Evolutionary conservation across 805 yeast species (phyloP).

Genomic region (Candida namnaoensis): DNA sequence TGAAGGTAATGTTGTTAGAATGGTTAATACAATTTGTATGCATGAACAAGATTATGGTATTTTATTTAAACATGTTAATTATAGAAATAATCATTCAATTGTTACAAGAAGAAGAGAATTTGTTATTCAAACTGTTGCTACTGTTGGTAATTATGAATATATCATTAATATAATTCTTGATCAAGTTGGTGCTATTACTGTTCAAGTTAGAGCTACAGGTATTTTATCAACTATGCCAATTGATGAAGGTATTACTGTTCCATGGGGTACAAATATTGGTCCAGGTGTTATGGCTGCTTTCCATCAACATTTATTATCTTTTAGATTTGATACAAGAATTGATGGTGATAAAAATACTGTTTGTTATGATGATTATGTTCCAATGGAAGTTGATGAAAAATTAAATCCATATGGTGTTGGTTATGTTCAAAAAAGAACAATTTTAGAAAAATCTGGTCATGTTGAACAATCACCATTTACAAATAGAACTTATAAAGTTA

Average conservation of each 20-base stretch:
- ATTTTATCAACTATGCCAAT: slow-evolving; percentile 72
- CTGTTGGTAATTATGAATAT: slow-evolving; percentile 74
- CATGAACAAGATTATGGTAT: slow-evolving; percentile 68
- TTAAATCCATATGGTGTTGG: slow-evolving; percentile 61
- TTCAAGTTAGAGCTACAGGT: slow-evolving; percentile 75
- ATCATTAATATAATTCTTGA: slow-evolving; percentile 57
- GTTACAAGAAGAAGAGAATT: slow-evolving; percentile 60
- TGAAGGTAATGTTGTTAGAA: slow-evolving; percentile 48
- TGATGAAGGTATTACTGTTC: slow-evolving; percentile 53
- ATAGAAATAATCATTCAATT: slow-evolving; percentile 58
- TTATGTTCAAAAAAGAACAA: slow-evolving; percentile 47
- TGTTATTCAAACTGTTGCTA: slow-evolving; percentile 64
- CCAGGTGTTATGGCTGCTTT: slow-evolving; percentile 71
- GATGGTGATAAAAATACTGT: slow-evolving; percentile 70
- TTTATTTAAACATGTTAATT: slow-evolving; percentile 66
- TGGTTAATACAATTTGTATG: slow-evolving; percentile 63
- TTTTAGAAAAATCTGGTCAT: slow-evolving; percentile 56
- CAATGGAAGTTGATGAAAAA: slow-evolving; percentile 39
- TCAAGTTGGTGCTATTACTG: slow-evolving; percentile 62
- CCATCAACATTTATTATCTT: slow-evolving; percentile 68
- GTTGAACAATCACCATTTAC: slow-evolving; percentile 64
- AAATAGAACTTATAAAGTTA: slow-evolving; percentile 58
- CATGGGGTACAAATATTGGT: slow-evolving; percentile 59
- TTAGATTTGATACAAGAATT: slow-evolving; percentile 69
- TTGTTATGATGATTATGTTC: slow-evolving; percentile 52